Evolutionary conservation across 2,329 filamentous ascomycete genomes (phyloP), one percentile per base, ranked within the genome.

Genomic region (Epichloe scottii): DNA sequence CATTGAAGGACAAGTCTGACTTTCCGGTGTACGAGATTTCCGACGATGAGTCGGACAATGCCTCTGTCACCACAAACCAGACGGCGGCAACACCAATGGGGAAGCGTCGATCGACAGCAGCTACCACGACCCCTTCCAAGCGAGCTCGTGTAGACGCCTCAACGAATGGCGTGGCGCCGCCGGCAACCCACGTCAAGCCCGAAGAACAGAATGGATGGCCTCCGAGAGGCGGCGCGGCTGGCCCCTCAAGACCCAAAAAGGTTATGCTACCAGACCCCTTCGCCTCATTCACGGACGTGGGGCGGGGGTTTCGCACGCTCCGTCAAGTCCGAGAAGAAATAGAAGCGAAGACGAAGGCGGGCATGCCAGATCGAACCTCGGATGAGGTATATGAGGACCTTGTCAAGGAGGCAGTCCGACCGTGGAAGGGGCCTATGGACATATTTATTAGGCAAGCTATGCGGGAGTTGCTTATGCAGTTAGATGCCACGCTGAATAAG

Each of bases 311-410:
- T 4, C 67, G 73, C 34, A 74, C 72, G 0, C 66, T 81, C 2
- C 63, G 64, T 3, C 66, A 75, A 38, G 77, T 87, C 1, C 72
- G 75, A 0, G 63, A 69, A 0, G 73, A 81, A 11, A 82, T 85
- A 14, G 64, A 69, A 17, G 65, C 70, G 4, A 77, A 78, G 12
- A 76, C 75, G 26, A 71, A 71, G 17, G 74, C 78, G 0, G 81
- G 82, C 0, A 71, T 82, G 56, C 80, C 79, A 0, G 74, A 76
- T 6, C 71, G 81, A 0, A 75, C 80, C 0, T 76, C 81, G 0
- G 73, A 77, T 0, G 76, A 78, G 38, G 80, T 84, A 0, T 79
- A 82, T 21, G 75, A 81, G 30, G 70, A 71, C 0, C 68, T 86
- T 15, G 80, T 77, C 44, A 68, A 72, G 15, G 66, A 76, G n/a